A percentile compares a stretch with the other conserved stretches of the same genome.
phyloP scores from a whole-genome alignment of 108 stramenopile genomes.

The Cyclostephanos tholiformis region DNA sequence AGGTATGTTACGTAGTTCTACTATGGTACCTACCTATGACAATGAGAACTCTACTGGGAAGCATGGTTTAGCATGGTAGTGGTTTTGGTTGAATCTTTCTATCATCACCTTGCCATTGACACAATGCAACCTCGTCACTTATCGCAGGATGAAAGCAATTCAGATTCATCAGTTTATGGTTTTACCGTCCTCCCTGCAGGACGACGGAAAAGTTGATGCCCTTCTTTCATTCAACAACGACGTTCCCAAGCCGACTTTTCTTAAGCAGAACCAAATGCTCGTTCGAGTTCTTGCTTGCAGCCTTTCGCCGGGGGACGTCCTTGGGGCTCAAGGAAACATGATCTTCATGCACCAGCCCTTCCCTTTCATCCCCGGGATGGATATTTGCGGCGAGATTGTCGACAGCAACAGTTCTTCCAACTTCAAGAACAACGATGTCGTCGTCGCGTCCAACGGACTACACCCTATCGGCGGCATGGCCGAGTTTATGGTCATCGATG shows the following conservation, averaged over 20 bases:
- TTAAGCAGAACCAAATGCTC: conserved; percentile 18
- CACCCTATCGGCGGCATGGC: conserved; percentile 22
- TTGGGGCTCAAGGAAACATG: conserved; percentile 17
- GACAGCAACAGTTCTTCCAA: neutral
- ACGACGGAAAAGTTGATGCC: conserved; percentile 16
- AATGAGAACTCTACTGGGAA: neutral
- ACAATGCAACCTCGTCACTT: neutral
- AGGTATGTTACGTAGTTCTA: too few species aligned
- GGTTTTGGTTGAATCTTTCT: neutral
- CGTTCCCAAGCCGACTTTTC: neutral
- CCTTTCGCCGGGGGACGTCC: conserved; percentile 26
- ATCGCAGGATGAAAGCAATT: conserved; percentile 9
- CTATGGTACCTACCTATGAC: too few species aligned
- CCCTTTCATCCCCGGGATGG: conserved; percentile 33
- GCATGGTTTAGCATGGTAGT: too few species aligned
- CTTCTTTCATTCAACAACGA: conserved; percentile 10
- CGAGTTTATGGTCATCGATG: conserved; percentile 20
- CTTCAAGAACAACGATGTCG: conserved; percentile 18
- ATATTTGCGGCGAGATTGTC: conserved; percentile 25
- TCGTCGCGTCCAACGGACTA: conserved; percentile 28
- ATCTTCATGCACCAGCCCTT: conserved; percentile 20
- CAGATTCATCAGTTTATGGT: conserved; percentile 15
- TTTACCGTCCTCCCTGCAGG: conserved; percentile 19
- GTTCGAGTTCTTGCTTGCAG: conserved; percentile 32
- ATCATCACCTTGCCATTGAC: too few species aligned